A percentile compares a stretch with the other conserved stretches of the same genome.
Conservation (phyloP, 306 rosid genomes). For the Fragaria nilgerrensis region DNA sequence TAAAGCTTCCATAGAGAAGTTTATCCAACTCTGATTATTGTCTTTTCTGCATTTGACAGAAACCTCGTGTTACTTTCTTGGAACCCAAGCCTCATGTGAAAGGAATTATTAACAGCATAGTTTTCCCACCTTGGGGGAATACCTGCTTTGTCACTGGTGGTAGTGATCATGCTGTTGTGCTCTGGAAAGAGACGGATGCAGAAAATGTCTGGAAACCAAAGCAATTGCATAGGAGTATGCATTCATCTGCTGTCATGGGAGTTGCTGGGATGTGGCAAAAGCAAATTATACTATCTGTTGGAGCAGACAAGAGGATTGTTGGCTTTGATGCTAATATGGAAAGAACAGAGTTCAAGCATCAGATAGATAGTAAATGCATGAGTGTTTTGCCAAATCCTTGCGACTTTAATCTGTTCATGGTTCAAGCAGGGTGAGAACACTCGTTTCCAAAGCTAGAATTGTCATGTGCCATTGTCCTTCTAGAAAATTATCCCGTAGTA, state of each 20-base stretch:
- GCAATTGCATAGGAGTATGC: slow-evolving; percentile 70
- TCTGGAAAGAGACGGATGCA: slow-evolving; percentile 72
- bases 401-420: slow-evolving; percentile 88
- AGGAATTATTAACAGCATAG: slow-evolving; percentile 82
- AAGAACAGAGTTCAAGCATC: slow-evolving; percentile 79
- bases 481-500: background rate
- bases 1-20: slow-evolving; percentile 1
- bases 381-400: slow-evolving; percentile 73
- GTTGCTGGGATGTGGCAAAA: slow-evolving; percentile 90
- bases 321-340: slow-evolving; percentile 66
- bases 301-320: slow-evolving; percentile 84
- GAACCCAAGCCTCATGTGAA: slow-evolving; percentile 85
- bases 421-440: slow-evolving; percentile 68
- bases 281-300: slow-evolving; percentile 75
- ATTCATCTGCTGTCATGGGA: slow-evolving; percentile 98
- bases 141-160: slow-evolving; percentile 82
- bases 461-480: background rate
- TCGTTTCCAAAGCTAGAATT: slow-evolving; percentile 14
- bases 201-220: slow-evolving; percentile 79
- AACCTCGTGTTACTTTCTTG: slow-evolving; percentile 64
- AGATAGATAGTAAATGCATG: slow-evolving; percentile 92
- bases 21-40: slow-evolving; percentile 4
- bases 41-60: slow-evolving; percentile 49
- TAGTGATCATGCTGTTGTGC: slow-evolving; percentile 84
- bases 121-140: slow-evolving; percentile 81